phyloP scores from a whole-genome alignment of 1,284 basidiomycete species.

The Rhizoctonia solani region DNA sequence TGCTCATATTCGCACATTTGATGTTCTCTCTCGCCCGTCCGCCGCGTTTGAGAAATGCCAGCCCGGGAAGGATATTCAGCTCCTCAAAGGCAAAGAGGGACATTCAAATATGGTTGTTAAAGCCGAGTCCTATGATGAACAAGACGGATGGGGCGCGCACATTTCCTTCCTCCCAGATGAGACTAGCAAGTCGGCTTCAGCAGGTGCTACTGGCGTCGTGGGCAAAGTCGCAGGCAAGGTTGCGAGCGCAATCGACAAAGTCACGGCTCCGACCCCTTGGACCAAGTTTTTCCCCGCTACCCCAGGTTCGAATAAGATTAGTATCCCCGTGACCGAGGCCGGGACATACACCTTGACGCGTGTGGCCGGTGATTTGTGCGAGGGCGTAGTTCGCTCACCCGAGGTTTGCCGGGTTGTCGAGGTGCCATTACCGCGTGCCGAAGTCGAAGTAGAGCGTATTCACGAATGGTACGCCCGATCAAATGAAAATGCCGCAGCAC shows the following conservation, averaged over 20 bases:
- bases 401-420: conserved; percentile 76
- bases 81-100: conserved; percentile 70
- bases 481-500: background rate
- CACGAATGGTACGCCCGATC: conserved; percentile 76
- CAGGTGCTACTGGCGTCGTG: conserved; percentile 37
- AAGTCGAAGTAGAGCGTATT: conserved; percentile 88
- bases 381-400: conserved; percentile 80
- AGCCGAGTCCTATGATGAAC: background rate
- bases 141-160: conserved; percentile 23
- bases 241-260: conserved; percentile 27
- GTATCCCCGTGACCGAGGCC: conserved; percentile 59
- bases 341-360: conserved; percentile 83
- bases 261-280: conserved; percentile 51
- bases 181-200: conserved; percentile 20
- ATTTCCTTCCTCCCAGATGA: conserved; percentile 5
- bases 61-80: conserved; percentile 69
- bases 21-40: conserved; percentile 75
- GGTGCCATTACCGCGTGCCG: conserved; percentile 73
- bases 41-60: conserved; percentile 77
- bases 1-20: conserved; percentile 58
- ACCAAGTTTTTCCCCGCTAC: conserved; percentile 60
- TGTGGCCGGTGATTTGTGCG: conserved; percentile 75
- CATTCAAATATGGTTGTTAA: conserved; percentile 41
- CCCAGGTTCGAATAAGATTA: conserved; percentile 54
- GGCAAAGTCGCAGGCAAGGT: conserved; percentile 41